Evolutionary conservation across 148 eudicot genomes (phyloP).

Genomic region (Persicaria maculosa): DNA sequence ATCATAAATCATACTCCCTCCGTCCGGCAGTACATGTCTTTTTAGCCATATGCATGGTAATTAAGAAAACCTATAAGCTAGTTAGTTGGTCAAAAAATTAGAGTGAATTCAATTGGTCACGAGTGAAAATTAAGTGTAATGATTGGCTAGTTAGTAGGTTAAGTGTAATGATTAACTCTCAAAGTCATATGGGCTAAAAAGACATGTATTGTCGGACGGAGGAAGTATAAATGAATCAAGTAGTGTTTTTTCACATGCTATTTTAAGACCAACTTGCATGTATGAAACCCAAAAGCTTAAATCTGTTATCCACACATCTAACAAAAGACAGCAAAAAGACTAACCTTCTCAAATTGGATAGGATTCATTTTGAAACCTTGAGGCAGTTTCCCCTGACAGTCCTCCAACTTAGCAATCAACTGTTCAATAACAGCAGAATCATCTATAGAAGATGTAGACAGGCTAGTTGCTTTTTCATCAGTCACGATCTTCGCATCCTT

Average conservation of each 20-base stretch:
- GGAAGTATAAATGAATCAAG: neutral
- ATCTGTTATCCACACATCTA: neutral
- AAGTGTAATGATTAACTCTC: too few species aligned
- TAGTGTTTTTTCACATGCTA: neutral
- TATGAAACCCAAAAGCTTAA: neutral
- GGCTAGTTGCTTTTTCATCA: slow-evolving; percentile 59
- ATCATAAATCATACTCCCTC: neutral
- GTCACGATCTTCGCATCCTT: slow-evolving; percentile 63
- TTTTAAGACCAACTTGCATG: neutral
- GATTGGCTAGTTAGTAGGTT: too few species aligned
- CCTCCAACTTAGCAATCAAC: slow-evolving; percentile 34
- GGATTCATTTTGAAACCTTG: slow-evolving; percentile 58
- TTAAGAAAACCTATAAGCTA: too few species aligned
- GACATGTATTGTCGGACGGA: too few species aligned
- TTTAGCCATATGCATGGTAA: too few species aligned
- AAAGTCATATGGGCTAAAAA: too few species aligned
- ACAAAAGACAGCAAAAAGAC: slow-evolving; percentile 4
- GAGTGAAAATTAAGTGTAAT: too few species aligned
- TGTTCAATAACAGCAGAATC: slow-evolving; percentile 58
- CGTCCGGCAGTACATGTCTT: too few species aligned
- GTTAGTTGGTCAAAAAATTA: too few species aligned
- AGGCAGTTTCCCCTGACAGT: slow-evolving; percentile 27
- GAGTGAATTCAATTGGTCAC: too few species aligned
- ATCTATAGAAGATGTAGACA: slow-evolving; percentile 51
- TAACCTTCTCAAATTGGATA: slow-evolving; percentile 70